Base-by-base conservation (phyloP, 2,329 filamentous ascomycete species). In the Ilyonectria mors-panacis region DNA sequence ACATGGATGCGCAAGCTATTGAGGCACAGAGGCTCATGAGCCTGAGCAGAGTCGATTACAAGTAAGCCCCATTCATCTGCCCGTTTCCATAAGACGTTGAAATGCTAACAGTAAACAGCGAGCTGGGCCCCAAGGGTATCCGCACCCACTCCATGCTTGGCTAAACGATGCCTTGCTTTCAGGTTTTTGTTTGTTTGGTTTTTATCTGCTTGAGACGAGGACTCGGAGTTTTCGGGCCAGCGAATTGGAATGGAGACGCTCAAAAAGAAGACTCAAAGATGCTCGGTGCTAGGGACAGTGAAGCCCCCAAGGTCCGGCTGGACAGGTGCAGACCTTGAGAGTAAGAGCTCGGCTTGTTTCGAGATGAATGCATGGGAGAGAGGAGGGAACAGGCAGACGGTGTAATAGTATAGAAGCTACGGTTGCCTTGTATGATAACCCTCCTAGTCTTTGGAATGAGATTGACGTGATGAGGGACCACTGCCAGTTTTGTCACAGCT, bases 11-110 rank as follows among this genome's bases (percentile, higher is more conserved):
- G 30, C 81, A 84, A 70, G 82, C 83, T 17, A 68, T 84, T 50
- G 88, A 90, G 76, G 82, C 83, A 17, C 87, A 89, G 78, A 81
- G 86, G 48, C 75, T 83, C 64, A 89, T 89, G 85, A 89, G 86
- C 70, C 77, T 90, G 63, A 88, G 81, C 70, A 82, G 88, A 44
- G 85, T 89, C 4, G 88, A 90, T 70, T 90, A 89, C 76, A 90
- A 90, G 88, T 89, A 78, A 80, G 87, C 81, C 48, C n/a, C 50
- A 44, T 12, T 23, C 15, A 3, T 21, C 13, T 26, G 13, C 48
- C 1, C 54, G 30, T 56, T 12, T 47, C 15, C 10, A 26, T 12
- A 21, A 17, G 55, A 35, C 30, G 33, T 17, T 57, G 13, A 53
- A 6, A 19, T 17, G 71, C 72, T 73, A 59, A 74, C 45, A 8